Conservation (phyloP, 2,329 filamentous ascomycete genomes). For the Fusarium falciforme region DNA sequence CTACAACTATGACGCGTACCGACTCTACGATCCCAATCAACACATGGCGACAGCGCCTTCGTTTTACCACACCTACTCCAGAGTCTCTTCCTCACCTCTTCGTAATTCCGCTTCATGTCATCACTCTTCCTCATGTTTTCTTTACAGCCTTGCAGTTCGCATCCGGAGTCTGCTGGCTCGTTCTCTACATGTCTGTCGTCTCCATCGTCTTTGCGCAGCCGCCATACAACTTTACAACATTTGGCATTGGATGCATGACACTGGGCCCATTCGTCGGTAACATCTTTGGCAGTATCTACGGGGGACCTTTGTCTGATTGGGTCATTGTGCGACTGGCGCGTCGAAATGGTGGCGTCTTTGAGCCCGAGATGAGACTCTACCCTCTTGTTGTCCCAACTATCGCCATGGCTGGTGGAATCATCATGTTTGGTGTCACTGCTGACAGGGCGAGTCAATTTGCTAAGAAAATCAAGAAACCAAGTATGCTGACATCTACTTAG, state of each 20-base stretch:
- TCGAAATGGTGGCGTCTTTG: conserved; percentile 55
- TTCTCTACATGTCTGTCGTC: conserved; percentile 42
- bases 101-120: conserved; percentile 31
- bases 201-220: conserved; percentile 52
- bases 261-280: conserved; percentile 52
- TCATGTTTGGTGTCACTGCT: conserved; percentile 54
- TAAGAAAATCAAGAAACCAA: rapidly evolving
- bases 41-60: conserved; percentile 32
- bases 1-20: background rate
- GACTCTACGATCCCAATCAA: conserved; percentile 27
- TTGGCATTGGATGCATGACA: conserved; percentile 45
- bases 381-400: conserved; percentile 45
- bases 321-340: conserved; percentile 51
- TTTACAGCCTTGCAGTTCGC: conserved; percentile 55
- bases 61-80: conserved; percentile 30
- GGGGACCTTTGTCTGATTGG: conserved; percentile 53
- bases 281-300: conserved; percentile 52
- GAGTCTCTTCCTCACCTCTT: conserved; percentile 32
- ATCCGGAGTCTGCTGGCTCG: conserved; percentile 39
- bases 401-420: conserved; percentile 49
- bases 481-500: conserved; percentile 34
- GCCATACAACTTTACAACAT: conserved; percentile 44
- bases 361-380: conserved; percentile 58
- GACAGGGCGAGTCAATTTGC: conserved; percentile 42
- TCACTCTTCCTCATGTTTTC: conserved; percentile 52